phyloP scores from a whole-genome alignment of 2,329 filamentous ascomycete genomes.

The Davidsoniella virescens region DNA sequence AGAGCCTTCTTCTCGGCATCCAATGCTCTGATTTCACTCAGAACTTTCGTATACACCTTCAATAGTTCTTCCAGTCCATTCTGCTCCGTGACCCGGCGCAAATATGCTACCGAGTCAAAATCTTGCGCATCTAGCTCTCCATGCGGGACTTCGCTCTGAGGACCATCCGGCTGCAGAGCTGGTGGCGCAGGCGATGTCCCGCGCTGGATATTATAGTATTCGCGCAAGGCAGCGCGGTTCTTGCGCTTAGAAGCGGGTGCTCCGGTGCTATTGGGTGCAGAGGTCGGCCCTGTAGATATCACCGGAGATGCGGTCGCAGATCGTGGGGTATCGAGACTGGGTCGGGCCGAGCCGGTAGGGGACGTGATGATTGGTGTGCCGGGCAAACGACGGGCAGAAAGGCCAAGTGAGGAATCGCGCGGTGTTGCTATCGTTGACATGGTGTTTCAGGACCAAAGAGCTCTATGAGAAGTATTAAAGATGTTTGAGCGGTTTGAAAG shows the following conservation, averaged over 20 bases:
- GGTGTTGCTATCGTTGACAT: constrained; percentile 53
- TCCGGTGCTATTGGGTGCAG: constrained; percentile 13
- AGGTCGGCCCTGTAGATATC: constrained; percentile 15
- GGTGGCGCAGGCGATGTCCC: constrained; percentile 16
- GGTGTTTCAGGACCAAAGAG: background rate
- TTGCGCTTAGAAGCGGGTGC: constrained; percentile 31
- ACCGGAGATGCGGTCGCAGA: constrained; percentile 41
- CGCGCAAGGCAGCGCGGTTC: constrained; percentile 75
- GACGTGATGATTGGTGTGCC: constrained; percentile 25
- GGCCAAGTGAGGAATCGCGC: constrained; percentile 37
- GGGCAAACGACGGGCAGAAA: constrained; percentile 33
- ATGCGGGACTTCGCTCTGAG: constrained; percentile 39
- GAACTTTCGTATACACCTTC: constrained; percentile 50
- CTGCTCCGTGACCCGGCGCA: constrained; percentile 42
- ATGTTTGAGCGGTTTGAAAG: background rate
- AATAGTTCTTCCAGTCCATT: constrained; percentile 53
- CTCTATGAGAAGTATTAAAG: background rate
- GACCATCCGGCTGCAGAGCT: constrained; percentile 6
- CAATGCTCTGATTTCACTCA: constrained; percentile 71
- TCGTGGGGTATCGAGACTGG: constrained; percentile 50
- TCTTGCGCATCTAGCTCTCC: constrained; percentile 57
- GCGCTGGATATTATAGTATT: constrained; percentile 70
- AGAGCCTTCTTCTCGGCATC: constrained; percentile 94
- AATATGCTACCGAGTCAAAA: constrained; percentile 59
- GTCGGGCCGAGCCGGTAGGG: constrained; percentile 59